Conservation (phyloP, 169 alveolate genomes). For the Plasmodium adleri region DNA sequence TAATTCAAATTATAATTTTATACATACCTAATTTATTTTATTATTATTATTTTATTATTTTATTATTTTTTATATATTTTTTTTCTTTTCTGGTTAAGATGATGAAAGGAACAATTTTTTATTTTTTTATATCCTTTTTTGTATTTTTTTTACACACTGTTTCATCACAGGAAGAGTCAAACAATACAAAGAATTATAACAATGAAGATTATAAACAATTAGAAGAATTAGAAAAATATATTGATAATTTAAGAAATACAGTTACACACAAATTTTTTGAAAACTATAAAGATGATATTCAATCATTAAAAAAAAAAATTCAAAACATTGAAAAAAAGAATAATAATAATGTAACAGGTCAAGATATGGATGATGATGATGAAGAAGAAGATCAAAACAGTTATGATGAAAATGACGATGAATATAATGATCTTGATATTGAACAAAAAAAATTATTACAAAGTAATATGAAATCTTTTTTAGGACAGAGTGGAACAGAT, state of each 20-base stretch:
- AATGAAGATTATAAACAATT: neutral
- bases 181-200: neutral
- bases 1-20: no score
- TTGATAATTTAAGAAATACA: constrained; percentile 6
- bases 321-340: constrained; percentile 1
- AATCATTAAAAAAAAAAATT: constrained; percentile 15
- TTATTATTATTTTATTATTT: no score
- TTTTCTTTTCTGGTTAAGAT: neutral
- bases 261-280: neutral
- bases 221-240: constrained; percentile 6
- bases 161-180: neutral
- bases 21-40: no score
- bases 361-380: neutral
- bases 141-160: neutral
- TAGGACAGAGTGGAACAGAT: no score
- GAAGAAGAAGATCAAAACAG: constrained; percentile 4
- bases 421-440: no score
- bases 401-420: no score
- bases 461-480: no score
- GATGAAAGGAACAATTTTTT: neutral
- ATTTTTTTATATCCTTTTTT: constrained; percentile 9
- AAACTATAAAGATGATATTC: neutral
- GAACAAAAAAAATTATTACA: no score
- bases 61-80: no score
- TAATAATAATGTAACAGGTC: neutral